These are phyloP conservation scores for Scedosporium minutisporum DNA, from an alignment of 2,329 filamentous ascomycete genomes.

Conservation along the genomic window DNA sequence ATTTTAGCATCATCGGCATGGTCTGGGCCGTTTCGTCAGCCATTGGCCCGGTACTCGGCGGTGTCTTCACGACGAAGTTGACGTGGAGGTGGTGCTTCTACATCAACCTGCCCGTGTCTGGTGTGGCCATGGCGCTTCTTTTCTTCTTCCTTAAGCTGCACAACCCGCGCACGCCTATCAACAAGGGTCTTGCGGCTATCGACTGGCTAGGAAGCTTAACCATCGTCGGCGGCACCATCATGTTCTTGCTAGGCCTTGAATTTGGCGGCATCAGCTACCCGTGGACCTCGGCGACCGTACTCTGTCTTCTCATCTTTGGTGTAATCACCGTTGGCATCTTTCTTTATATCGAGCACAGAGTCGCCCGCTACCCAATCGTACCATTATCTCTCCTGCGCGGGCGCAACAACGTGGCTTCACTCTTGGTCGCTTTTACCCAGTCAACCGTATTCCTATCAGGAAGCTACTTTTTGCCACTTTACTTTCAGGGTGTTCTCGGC, in stretches of 20 bases:
- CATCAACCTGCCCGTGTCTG: constrained; percentile 48
- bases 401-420: constrained; percentile 54
- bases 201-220: constrained; percentile 47
- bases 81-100: constrained; percentile 65
- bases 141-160: constrained; percentile 59
- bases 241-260: constrained; percentile 79
- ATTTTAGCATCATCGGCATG: constrained; percentile 42
- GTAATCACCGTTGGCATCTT: constrained; percentile 54
- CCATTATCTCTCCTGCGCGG: constrained; percentile 61
- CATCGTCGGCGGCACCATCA: constrained; percentile 69
- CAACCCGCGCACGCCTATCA: constrained; percentile 54
- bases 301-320: constrained; percentile 72
- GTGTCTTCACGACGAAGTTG: constrained; percentile 52
- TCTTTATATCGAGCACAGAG: constrained; percentile 59
- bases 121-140: constrained; percentile 36
- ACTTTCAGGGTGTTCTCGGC: constrained; percentile 69
- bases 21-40: constrained; percentile 57
- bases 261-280: constrained; percentile 69
- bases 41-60: constrained; percentile 59
- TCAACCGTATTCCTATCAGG: constrained; percentile 68
- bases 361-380: constrained; percentile 70
- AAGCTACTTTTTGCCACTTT: constrained; percentile 74
- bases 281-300: constrained; percentile 64
- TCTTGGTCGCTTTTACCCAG: constrained; percentile 61
- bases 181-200: constrained; percentile 52